Conservation (phyloP, 2,329 filamentous ascomycete species). For the Penicillium brasilianum region DNA sequence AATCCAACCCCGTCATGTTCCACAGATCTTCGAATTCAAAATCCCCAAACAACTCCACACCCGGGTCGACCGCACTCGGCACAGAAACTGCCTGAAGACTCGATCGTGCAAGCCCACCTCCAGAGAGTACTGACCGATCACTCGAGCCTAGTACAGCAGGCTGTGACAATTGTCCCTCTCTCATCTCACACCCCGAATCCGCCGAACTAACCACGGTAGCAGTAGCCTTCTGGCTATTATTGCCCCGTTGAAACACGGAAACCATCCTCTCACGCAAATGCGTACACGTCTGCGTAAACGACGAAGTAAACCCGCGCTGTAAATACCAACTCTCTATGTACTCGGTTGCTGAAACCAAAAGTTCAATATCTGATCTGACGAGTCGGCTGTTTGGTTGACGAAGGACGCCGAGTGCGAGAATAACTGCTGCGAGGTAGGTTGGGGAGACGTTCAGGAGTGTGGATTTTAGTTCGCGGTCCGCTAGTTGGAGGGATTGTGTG, state of each 20-base stretch:
- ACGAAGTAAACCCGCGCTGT: not conserved
- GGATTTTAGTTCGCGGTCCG: not conserved
- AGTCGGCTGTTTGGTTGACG: not conserved
- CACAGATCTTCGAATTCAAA: constrained; percentile 13
- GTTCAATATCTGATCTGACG: not conserved
- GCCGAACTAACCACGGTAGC: no score
- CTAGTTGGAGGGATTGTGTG: not conserved
- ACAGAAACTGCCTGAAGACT: not conserved
- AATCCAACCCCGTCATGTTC: constrained; percentile 11
- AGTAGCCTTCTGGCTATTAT: not conserved
- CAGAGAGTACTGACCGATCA: not conserved
- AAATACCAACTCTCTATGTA: not conserved
- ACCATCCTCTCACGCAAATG: not conserved
- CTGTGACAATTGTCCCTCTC: not conserved
- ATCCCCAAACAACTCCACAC: not conserved
- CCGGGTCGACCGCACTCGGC: not conserved
- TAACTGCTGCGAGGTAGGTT: not conserved
- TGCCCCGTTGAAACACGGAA: not conserved
- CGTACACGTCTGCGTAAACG: not conserved
- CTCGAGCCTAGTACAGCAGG: not conserved
- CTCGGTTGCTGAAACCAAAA: not conserved
- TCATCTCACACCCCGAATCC: not conserved
- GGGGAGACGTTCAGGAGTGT: not conserved
- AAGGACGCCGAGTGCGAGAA: not conserved
- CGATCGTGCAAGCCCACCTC: not conserved